Evolutionary conservation across 768 basidiomycete genomes (phyloP).

Genomic region (Botryobasidium botryosum): DNA sequence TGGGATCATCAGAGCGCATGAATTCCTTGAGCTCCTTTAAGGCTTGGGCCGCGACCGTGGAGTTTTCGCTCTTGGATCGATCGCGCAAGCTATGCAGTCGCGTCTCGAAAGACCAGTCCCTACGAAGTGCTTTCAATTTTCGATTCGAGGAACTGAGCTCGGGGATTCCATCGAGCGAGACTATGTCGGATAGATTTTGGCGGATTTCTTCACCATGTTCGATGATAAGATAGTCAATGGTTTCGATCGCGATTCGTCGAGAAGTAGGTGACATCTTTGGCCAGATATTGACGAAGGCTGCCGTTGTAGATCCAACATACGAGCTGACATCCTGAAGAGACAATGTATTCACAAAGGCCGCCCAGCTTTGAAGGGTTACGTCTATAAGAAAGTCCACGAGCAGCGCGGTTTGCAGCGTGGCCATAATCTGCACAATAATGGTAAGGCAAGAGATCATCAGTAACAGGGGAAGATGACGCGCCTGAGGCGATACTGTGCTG

Average conservation of each 20-base stretch:
- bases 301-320: conserved; percentile 74
- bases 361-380: conserved; percentile 67
- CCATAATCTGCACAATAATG: conserved; percentile 58
- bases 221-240: conserved; percentile 52
- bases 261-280: conserved; percentile 35
- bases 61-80: conserved; percentile 63
- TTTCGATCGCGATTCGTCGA: conserved; percentile 35
- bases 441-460: not conserved
- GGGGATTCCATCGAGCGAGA: conserved; percentile 54
- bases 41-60: conserved; percentile 55
- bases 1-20: conserved; percentile 25
- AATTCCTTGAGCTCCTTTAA: conserved; percentile 59
- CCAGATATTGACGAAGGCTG: conserved; percentile 72
- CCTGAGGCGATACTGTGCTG: conserved; percentile 73
- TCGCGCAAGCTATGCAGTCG: conserved; percentile 50
- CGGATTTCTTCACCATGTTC: conserved; percentile 39
- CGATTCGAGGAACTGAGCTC: conserved; percentile 25
- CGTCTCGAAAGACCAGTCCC: conserved; percentile 33
- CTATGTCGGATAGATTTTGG: conserved; percentile 54
- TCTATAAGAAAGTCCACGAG: conserved; percentile 54
- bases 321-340: conserved; percentile 56
- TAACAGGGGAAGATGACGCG: conserved; percentile 20
- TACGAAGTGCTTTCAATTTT: conserved; percentile 20
- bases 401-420: conserved; percentile 85
- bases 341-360: conserved; percentile 53